Percentiles rank a stretch among this genome's conserved stretches.
phyloP scores from a whole-genome alignment of 2,329 filamentous ascomycete species.

The Dactylonectria macrodidyma region DNA sequence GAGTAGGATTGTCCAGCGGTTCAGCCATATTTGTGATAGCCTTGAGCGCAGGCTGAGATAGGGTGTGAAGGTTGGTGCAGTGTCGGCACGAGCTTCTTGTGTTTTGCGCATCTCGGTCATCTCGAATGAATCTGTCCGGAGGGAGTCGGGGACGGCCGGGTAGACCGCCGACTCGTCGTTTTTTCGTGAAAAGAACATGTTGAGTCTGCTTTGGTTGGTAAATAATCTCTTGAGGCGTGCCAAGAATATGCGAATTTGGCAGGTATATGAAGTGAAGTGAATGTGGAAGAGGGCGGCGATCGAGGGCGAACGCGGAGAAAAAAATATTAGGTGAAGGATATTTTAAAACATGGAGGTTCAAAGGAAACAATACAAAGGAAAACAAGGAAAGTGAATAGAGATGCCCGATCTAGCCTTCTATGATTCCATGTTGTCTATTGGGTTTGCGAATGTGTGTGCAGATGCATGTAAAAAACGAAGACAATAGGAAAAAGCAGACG shows the following conservation, averaged over 20 bases:
- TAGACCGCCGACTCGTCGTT: conserved; percentile 50
- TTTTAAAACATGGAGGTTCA: conserved; percentile 20
- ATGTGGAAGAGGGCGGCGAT: conserved; percentile 26
- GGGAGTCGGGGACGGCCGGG: conserved; percentile 56
- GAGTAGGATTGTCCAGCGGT: conserved; percentile 94
- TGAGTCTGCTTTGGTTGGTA: conserved; percentile 51
- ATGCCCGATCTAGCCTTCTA: conserved; percentile 43
- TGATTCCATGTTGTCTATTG: conserved; percentile 44
- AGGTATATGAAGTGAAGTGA: conserved; percentile 7
- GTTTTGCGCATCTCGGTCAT: conserved; percentile 51
- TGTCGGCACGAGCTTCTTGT: conserved; percentile 61
- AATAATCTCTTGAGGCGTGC: conserved; percentile 34
- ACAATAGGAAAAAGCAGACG: conserved; percentile 39
- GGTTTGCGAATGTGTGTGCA: conserved; percentile 31
- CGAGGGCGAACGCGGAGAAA: conserved; percentile 25
- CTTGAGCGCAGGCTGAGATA: conserved; percentile 92
- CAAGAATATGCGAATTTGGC: conserved; percentile 25
- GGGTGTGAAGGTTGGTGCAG: conserved; percentile 82
- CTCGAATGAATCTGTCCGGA: conserved; percentile 56
- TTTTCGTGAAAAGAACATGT: conserved; percentile 57
- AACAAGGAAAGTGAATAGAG: conserved; percentile 15
- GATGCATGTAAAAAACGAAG: conserved; percentile 33
- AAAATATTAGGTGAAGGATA: conserved; percentile 33
- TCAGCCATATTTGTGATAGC: conserved; percentile 97
- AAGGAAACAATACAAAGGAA: conserved; percentile 30